Percentiles rank a stretch among this genome's conserved stretches.
Conservation (phyloP, 768 basidiomycete species). For the Cystobasidium ongulense region DNA sequence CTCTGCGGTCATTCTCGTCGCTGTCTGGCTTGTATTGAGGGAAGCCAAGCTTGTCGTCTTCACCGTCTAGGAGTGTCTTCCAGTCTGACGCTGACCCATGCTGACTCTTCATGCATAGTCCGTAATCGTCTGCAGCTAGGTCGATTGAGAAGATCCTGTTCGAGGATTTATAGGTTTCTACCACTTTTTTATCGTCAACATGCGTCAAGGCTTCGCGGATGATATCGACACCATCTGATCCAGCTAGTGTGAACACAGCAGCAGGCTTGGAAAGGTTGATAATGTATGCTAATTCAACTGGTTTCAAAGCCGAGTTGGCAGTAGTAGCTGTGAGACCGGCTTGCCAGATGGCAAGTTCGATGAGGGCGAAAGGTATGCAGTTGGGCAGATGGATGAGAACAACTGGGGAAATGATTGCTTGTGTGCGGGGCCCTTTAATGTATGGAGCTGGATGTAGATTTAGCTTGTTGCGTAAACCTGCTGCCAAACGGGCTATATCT, state of each 20-base stretch:
- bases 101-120: conserved; percentile 5
- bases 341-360: conserved; percentile 40
- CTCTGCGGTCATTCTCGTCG: conserved; percentile 34
- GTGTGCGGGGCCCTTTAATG: background rate
- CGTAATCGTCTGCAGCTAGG: conserved; percentile 37
- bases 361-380: conserved; percentile 37
- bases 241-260: conserved; percentile 38
- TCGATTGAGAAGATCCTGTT: conserved; percentile 39
- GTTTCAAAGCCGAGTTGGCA: conserved; percentile 41
- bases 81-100: conserved; percentile 33
- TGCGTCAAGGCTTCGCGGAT: conserved; percentile 35
- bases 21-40: conserved; percentile 12
- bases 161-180: conserved; percentile 18
- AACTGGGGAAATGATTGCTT: conserved; percentile 36
- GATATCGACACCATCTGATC: conserved; percentile 30
- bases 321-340: conserved; percentile 35
- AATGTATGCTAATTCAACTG: conserved; percentile 40
- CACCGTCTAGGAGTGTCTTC: conserved; percentile 33
- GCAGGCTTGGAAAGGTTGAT: conserved; percentile 37
- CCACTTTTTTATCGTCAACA: conserved; percentile 30
- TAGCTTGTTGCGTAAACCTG: conserved; percentile 18
- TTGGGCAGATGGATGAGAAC: conserved; percentile 42
- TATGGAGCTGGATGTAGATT: conserved; percentile 19
- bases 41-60: conserved; percentile 32
- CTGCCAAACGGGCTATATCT: conserved; percentile 8